Percentiles rank a stretch among this genome's conserved stretches.
Evolutionary conservation across 2,329 filamentous ascomycete genomes (phyloP).

Genomic region (Colletotrichum simmondsii): DNA sequence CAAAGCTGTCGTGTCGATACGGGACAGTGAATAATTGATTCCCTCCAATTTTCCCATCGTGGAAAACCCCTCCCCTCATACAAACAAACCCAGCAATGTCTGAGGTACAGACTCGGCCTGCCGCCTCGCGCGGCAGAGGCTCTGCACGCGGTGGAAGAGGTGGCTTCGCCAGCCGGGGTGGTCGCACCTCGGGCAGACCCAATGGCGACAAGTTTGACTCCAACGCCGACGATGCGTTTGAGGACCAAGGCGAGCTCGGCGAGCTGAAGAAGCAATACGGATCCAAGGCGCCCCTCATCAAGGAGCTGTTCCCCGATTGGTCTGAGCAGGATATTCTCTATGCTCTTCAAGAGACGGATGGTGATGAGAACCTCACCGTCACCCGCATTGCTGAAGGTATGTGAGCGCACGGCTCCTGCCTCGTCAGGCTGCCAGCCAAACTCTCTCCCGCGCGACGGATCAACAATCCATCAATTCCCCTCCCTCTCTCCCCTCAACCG

Average conservation of each 20-base stretch:
- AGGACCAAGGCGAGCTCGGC: slow-evolving; percentile 89
- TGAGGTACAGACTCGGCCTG: slow-evolving; percentile 88
- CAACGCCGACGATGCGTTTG: slow-evolving; percentile 69
- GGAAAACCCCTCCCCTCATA: slow-evolving; percentile 31
- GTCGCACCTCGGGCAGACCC: slow-evolving; percentile 71
- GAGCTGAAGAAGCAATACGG: slow-evolving; percentile 93
- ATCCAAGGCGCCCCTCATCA: slow-evolving; percentile 81
- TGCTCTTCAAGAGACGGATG: slow-evolving; percentile 88
- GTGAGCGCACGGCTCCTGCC: slow-evolving; percentile 34
- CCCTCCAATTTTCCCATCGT: slow-evolving; percentile 28
- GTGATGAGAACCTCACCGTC: slow-evolving; percentile 79
- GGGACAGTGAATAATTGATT: slow-evolving; percentile 34
- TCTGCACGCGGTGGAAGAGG: slow-evolving; percentile 87
- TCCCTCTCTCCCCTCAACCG: background rate
- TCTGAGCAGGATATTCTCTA: slow-evolving; percentile 94
- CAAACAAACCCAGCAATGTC: slow-evolving; percentile 72
- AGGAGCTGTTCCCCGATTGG: slow-evolving; percentile 96
- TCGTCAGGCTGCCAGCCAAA: slow-evolving; percentile 26
- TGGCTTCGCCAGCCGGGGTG: slow-evolving; percentile 77
- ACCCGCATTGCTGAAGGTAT: slow-evolving; percentile 84
- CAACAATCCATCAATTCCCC: background rate
- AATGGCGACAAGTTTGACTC: slow-evolving; percentile 75
- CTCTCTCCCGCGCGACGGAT: slow-evolving; percentile 7
- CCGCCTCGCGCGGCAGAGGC: slow-evolving; percentile 89
- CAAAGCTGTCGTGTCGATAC: slow-evolving; percentile 34